Base-by-base conservation (phyloP, 2,329 filamentous ascomycete genomes). In the Calycina marina region DNA sequence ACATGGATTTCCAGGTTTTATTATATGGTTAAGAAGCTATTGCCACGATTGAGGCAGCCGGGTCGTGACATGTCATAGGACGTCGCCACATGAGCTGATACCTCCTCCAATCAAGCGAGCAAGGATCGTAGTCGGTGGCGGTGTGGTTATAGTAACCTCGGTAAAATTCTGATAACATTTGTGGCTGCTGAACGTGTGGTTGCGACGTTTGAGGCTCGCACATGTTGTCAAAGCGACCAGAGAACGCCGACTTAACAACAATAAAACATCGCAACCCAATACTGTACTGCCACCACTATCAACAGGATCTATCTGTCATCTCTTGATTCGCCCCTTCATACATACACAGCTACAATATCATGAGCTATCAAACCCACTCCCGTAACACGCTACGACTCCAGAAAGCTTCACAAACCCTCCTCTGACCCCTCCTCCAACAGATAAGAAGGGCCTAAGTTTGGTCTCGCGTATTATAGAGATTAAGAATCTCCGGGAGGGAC, bases 381-480 rank as follows among this genome's bases (percentile, higher is more conserved):
- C 36, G 18, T 37, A 37, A 32, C 32, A 36, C 28, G 16, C 26
- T 29, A 40, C 38, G 14, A 38, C 42, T 32, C 34, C 40, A 18
- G 38, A 34, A 32, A 42, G 38, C 32, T 37, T 40, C 36, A 36
- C 34, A 4, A 37, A n/a, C 31, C 16, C 28, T 5, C 40, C 36
- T 31, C 17, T 36, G 31, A 44, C 43, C 10, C 43, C 42, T 31
- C 38, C 41, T 16, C 35, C 38, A 31, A 41, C 42, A 10, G 39
- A 34, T 17, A 20, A 41, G 32, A 43, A 40, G 28, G 17, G 11
- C 5, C 13, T 13, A 18, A 35, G 13, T 29, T 29, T 16, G 13
- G 36, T 44, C 8, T 32, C 30, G 24, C 33, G 33, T 5, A 38
- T 43, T 30, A 6, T 42, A 25, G 28, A 35, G 6, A 33, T 45